Conservation (phyloP, 2,329 filamentous ascomycete species). For the Alternaria sp. region DNA sequence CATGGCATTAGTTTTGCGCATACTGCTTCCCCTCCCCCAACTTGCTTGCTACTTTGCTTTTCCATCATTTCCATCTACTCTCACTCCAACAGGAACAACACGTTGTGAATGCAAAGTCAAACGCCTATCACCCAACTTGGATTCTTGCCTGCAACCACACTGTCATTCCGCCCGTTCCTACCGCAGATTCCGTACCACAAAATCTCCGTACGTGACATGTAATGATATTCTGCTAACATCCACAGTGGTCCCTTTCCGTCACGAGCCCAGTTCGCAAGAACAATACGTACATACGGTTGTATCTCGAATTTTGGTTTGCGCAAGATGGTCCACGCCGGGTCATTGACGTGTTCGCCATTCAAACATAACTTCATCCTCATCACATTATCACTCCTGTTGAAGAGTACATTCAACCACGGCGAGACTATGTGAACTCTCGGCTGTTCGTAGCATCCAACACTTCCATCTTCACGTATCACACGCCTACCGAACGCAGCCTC, state of each 20-base stretch:
- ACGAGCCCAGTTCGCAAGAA: neutral
- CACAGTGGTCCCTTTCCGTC: neutral
- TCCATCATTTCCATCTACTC: neutral
- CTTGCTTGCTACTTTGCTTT: neutral
- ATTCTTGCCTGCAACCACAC: neutral
- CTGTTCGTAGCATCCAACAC: constrained; percentile 22
- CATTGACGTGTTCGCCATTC: constrained; percentile 17
- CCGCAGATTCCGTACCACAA: neutral
- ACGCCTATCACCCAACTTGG: neutral
- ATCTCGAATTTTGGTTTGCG: neutral
- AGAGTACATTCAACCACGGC: neutral
- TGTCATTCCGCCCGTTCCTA: neutral
- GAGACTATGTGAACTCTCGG: constrained; percentile 5
- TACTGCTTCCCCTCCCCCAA: neutral
- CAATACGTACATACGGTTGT: too few species aligned
- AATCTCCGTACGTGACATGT: neutral
- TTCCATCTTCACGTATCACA: constrained; percentile 26
- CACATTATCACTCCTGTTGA: neutral
- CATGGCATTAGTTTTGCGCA: neutral
- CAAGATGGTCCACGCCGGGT: neutral
- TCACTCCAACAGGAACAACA: neutral
- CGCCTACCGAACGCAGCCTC: constrained; percentile 3
- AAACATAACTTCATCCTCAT: constrained; percentile 13
- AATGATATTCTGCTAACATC: neutral
- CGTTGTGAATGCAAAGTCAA: constrained; percentile 7